phyloP scores from a whole-genome alignment of 441 rosid genomes.

The Rhodomyrtus psidioides region DNA sequence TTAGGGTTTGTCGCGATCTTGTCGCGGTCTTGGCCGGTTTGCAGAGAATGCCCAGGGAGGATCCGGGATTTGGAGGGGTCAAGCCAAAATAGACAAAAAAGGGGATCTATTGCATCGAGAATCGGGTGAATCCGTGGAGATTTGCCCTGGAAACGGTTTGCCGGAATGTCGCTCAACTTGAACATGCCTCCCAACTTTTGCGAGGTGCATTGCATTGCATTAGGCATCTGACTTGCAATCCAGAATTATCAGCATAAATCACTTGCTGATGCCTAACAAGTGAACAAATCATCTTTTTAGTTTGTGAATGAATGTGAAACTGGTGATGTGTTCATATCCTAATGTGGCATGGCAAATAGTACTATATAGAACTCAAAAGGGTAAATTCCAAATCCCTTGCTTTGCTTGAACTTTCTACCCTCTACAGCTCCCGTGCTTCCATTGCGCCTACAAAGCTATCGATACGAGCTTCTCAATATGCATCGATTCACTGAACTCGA shows the following conservation, averaged over 20 bases:
- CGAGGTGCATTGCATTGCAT: not conserved
- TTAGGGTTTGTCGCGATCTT: constrained; percentile 19
- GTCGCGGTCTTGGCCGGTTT: constrained; percentile 10
- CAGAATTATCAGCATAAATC: not conserved
- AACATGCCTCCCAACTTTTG: not conserved
- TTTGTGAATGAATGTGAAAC: not conserved
- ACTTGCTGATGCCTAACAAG: not conserved
- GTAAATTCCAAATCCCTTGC: not conserved
- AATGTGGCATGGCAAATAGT: not conserved
- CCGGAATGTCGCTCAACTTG: not conserved
- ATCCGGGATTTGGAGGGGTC: not conserved
- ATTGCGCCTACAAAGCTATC: not conserved
- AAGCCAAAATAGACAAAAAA: not conserved
- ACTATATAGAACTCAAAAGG: not conserved
- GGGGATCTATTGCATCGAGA: not conserved
- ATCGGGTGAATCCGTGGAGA: not conserved
- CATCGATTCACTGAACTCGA: not conserved
- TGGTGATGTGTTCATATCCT: not conserved
- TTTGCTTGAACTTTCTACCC: not conserved
- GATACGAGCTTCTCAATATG: not conserved
- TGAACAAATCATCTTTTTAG: not conserved
- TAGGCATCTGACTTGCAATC: not conserved
- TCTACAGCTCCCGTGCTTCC: not conserved
- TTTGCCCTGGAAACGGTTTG: not conserved
- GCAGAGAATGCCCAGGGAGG: constrained; percentile 7